Base-by-base conservation (phyloP, 2,329 filamentous ascomycete species). In the Curvularia spicifera region DNA sequence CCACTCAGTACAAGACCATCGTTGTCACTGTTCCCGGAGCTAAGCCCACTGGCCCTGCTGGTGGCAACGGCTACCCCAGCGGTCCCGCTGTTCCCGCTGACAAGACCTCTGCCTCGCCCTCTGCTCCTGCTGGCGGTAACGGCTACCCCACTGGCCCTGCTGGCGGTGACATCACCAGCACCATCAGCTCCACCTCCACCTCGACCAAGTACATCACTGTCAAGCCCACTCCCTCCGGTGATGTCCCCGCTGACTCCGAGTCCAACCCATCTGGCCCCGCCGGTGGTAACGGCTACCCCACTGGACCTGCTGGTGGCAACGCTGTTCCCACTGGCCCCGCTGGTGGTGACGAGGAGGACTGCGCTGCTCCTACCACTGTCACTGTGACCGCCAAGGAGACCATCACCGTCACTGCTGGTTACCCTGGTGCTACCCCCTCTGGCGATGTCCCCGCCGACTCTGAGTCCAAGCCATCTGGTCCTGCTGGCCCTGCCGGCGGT, bases 351-450 rank as follows among this genome's bases (percentile, higher is more conserved):
- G 70, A 65, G 57, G 70, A 72, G 51, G 24, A 26, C 24, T 77
- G 74, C 66, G 63, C 66, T 56, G 63, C 66, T 56, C 70, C 75
- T 18, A 69, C 72, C 50, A 77, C 75, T 42, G 74, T 76, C 43
- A 77, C 75, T 29, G 71, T 75, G 35, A 77, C 75, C 49, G 57
- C 65, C 20, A 70, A 75, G 68, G 73, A 77, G 72, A 77, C 74
- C 60, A 72, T 78, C 66, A 72, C 68, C 42, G 74, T 78, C 56
- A 75, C 72, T 51, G 66, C 63, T 60, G 71, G 65, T 47, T 18
- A 10, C 55, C 47, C 61, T 24, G 51, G 58, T 28, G 52, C 51
- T 18, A 61, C 63, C 45, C 55, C 65, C 40, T 18, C 18, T 18
- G 18, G 18, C 18, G 71, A 63, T 46, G 20, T 26, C 55, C 47